These are phyloP conservation scores for Trametes versicolor DNA, from an alignment of 1,284 basidiomycete genomes.

Conservation along the genomic window DNA sequence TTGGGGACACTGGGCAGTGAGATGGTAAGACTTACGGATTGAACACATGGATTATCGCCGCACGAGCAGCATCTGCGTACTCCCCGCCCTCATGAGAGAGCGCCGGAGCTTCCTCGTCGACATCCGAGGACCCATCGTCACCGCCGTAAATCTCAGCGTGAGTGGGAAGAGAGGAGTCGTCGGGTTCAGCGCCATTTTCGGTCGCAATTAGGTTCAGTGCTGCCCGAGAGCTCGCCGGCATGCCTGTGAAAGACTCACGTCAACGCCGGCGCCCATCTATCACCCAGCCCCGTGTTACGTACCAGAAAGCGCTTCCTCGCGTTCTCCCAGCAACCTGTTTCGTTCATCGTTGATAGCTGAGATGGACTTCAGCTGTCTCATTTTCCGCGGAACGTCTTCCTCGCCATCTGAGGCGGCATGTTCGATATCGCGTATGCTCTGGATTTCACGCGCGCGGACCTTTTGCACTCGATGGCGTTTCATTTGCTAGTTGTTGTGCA, in stretches of 20 bases:
- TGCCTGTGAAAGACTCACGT: neutral
- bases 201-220: neutral
- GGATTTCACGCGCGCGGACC: too few relatives aligned
- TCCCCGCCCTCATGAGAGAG: conserved; percentile 1
- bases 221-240: neutral
- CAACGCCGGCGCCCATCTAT: neutral
- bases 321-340: neutral
- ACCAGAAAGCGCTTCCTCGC: neutral
- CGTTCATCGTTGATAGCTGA: neutral
- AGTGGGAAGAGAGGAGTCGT: neutral
- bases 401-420: too few relatives aligned
- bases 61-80: neutral
- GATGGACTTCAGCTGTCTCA: neutral
- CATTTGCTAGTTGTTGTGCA: too few relatives aligned
- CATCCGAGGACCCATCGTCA: neutral
- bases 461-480: too few relatives aligned
- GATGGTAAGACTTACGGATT: neutral
- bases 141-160: neutral
- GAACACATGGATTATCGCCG: neutral
- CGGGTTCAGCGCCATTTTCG: neutral
- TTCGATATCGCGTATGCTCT: too few relatives aligned
- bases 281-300: neutral
- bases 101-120: neutral
- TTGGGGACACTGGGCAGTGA: neutral
- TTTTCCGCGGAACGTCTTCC: too few relatives aligned